Base-by-base conservation (phyloP, 208 protist genomes). In the Ichthyophonus hoferi region DNA sequence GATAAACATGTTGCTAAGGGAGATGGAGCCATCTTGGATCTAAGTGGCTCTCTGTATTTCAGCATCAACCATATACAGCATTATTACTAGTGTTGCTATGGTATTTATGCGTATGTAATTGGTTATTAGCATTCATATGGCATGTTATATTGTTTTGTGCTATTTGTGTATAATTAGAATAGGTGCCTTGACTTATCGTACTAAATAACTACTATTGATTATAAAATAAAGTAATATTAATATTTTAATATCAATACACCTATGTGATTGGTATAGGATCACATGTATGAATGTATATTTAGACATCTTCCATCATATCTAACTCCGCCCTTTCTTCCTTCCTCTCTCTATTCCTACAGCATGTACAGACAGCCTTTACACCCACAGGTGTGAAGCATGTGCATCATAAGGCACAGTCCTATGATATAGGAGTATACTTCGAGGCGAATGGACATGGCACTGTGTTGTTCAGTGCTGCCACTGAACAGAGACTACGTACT, bases 401-500 rank as follows among this genome's bases (percentile, higher is more conserved):
- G 0, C 97, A 98, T 86, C 96, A 96, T 39, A 90, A 96, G 39
- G 96, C 97, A 7, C 90, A 95, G 79, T 79, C 93, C 0, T 92
- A 92, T 35, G 97, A 97, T 87, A 94, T 98, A 83, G 97, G 97
- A 1, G 93, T 98, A 2, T 98, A 98, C 91, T 98, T 98, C 90
- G 97, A 98, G 89, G 96, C 96, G 1, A 98, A 98, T 89, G 97
- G 97, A 1, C 97, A 98, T 89, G 97, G 97, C 17, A 98, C 97
- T 1, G 94, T 97, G 7, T 42, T 98, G 0, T 96, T 98, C 87
- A 93, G 93, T 35, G 0, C 17, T 24, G 67, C 79, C 2, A 7
- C 31, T 7, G 37, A 82, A 38, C 3, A 3, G 3, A 17, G 77
- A 12, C 7, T 81, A 31, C 7, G 34, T 2, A 14, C 77, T 38